Evolutionary conservation across 495 filamentous ascomycete species (phyloP).

Genomic region (Oidiodendron maius): DNA sequence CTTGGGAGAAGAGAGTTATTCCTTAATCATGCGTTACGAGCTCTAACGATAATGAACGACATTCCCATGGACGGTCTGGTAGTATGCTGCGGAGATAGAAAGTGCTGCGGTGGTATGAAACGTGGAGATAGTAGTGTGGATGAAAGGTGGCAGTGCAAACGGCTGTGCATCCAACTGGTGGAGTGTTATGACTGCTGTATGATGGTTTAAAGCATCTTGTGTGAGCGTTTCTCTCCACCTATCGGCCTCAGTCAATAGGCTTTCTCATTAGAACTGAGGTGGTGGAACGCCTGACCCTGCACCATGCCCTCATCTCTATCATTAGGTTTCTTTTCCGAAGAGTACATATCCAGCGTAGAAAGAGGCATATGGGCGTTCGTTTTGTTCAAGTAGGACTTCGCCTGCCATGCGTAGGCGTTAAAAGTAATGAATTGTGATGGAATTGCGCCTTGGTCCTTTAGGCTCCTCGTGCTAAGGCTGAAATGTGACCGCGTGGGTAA

Average conservation of each 20-base stretch:
- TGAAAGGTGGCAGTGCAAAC: too few species aligned
- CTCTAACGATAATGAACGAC: conserved; percentile 4
- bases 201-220: conserved; percentile 8
- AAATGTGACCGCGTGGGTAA: too few species aligned
- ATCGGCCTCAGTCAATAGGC: neutral
- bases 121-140: too few species aligned
- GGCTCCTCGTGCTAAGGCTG: too few species aligned
- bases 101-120: conserved; percentile 9
- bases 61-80: conserved; percentile 8
- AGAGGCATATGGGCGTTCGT: conserved; percentile 21
- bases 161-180: too few species aligned
- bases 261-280: conserved; percentile 3
- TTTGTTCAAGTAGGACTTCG: conserved; percentile 4
- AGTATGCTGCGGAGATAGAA: too few species aligned
- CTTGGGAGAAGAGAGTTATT: conserved; percentile 1
- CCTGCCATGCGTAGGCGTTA: neutral
- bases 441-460: neutral
- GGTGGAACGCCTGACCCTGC: too few species aligned
- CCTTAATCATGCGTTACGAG: conserved; percentile 18
- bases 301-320: neutral
- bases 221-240: conserved; percentile 3
- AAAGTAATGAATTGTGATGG: conserved; percentile 17
- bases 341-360: conserved; percentile 21
- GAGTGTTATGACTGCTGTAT: neutral
- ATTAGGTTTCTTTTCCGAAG: neutral